Evolutionary conservation across 495 filamentous ascomycete species (phyloP), one percentile per base, ranked within the genome.

Genomic region (Gamarada debralockiae): DNA sequence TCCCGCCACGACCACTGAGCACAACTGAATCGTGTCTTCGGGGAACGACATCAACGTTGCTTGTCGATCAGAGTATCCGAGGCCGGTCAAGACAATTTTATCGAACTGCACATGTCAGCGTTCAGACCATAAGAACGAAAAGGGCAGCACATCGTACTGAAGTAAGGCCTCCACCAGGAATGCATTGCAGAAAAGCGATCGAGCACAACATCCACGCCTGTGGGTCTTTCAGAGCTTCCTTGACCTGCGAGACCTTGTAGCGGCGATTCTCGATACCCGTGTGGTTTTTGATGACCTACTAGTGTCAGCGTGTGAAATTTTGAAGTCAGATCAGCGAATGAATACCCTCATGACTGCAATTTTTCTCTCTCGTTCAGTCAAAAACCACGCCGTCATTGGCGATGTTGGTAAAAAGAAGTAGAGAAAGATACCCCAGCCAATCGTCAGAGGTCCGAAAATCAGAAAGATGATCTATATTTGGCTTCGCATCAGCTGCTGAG

Each of bases 221-320:
- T 1, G 81, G 81, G 53, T 85, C 81, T 27, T 67, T 13, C 2
- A 84, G 60, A 0, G 79, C 74, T 52, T 84, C 81, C 39, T 74
- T 76, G 39, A 81, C 72, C 49, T 87, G 84, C 34, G 83, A 78
- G 57, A 73, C 59, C 44, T 86, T 85, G 61, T 84, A 86, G 31
- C 81, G 75, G 65, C 85, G 85, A 57, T 86, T 87, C 27, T 82
- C 81, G 29, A 87, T 79, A 14, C 84, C 84, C 58, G 84, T 83
- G 57, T 85, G 77, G 46, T 87, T 87, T 29, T 48, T 33, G 14
- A 48, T 48, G 10, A 48, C 44, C 44, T 48, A 10, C 20, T n/a
- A 5, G 14, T 48, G 24, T 48, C 27, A 48, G 44, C 13, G 13
- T 29, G 23, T 3, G 9, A 23, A n/a, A 29, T 10, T n/a, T 6